Evolutionary conservation across 805 yeast species (phyloP), one percentile per base, ranked within the genome.

Genomic region (Spathaspora girioi): DNA sequence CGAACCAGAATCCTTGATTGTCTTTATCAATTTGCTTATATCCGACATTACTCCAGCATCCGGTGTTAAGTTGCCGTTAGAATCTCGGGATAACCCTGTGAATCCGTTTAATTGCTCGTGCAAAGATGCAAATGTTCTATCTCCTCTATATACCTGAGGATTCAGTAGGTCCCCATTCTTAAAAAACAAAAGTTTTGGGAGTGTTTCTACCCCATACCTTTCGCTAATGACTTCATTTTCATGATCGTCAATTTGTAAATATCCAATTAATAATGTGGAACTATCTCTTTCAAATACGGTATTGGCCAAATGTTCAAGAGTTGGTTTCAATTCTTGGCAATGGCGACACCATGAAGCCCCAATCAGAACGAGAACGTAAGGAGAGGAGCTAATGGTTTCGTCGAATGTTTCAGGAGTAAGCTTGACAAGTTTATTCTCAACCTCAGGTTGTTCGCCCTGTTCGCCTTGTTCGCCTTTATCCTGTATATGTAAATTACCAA

Each of bases 331-430:
- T 17, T 68, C 65, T 63, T 78, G 73, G 68, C 89, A 84, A 60
- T 79, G 77, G 18, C 72, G 77, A 62, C 89, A 83, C 84, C 86
- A 79, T 40, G 76, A 70, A 14, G 86, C 82, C 5, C 87, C 79
- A 59, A 86, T 79, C 1, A 80, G 75, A 19, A 86, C 75, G 38
- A 86, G 62, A 0, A 69, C 57, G 50, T 59, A 56, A 11, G 43
- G 46, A 15, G 75, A 71, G 41, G 57, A 56, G 27, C 61, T 52
- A 10, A 81, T 76, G n/a, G 60, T 48, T 6, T 69, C 63, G 51
- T 73, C 74, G 56, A 82, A 77, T 50, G 67, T 79, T 40, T 61
- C 59, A 50, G 80, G 86, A 38, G 66, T 55, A 41, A 68, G 57
- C 35, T 59, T 50, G 32, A 64, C 53, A 8, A 73, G 55, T 3